Conservation (phyloP, 2,329 filamentous ascomycete genomes). For the Aspergillus versicolor region DNA sequence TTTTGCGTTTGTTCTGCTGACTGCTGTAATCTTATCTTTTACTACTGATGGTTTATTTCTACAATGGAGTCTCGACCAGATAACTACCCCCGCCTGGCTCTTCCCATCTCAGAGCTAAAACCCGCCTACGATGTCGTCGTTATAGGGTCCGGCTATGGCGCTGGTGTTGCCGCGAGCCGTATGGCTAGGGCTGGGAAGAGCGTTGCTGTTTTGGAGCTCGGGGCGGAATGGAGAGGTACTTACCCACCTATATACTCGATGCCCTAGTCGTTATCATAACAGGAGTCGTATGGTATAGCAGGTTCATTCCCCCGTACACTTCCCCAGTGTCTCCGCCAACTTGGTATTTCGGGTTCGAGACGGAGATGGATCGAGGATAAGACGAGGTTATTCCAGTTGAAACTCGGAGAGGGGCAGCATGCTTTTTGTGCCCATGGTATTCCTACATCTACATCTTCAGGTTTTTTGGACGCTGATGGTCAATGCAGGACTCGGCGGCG, state of each 20-base stretch:
- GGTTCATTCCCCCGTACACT: constrained; percentile 14
- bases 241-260: too few species aligned
- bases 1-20: too few species aligned
- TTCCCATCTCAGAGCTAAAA: neutral
- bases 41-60: too few species aligned
- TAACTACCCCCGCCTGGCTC: constrained; percentile 1
- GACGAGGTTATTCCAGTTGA: constrained; percentile 63
- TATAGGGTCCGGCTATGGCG: constrained; percentile 69
- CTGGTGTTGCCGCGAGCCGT: constrained; percentile 63
- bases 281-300: neutral
- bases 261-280: too few species aligned
- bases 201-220: constrained; percentile 65
- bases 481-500: constrained; percentile 56
- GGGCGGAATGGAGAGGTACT: constrained; percentile 50
- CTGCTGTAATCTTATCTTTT: too few species aligned
- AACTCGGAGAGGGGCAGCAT: constrained; percentile 64
- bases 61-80: constrained; percentile 14
- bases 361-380: constrained; percentile 39
- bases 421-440: constrained; percentile 60
- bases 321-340: constrained; percentile 8
- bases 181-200: constrained; percentile 61
- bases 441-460: neutral
- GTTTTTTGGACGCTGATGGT: neutral
- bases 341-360: constrained; percentile 13
- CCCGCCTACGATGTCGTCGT: constrained; percentile 62